These are phyloP conservation scores for Tephrocybe sp. DNA, from an alignment of 768 basidiomycete genomes.

Conservation along the genomic window DNA sequence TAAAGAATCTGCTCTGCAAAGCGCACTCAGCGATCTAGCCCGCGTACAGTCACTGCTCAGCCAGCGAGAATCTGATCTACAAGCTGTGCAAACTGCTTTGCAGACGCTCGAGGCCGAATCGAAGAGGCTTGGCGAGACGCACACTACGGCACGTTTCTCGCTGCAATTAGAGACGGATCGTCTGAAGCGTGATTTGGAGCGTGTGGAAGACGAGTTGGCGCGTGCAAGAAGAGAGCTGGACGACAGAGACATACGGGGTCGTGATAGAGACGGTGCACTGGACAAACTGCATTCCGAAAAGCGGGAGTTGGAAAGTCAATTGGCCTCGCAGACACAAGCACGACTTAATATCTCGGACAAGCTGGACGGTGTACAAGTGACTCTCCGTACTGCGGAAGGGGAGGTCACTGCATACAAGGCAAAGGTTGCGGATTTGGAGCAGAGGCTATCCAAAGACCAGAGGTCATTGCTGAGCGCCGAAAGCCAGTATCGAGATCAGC, in stretches of 20 bases:
- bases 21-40: slow-evolving; percentile 61
- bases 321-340: slow-evolving; percentile 86
- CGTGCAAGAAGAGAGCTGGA: slow-evolving; percentile 70
- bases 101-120: slow-evolving; percentile 72
- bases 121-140: slow-evolving; percentile 79
- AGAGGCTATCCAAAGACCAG: slow-evolving; percentile 80
- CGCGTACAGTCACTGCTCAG: slow-evolving; percentile 62
- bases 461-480: slow-evolving; percentile 69
- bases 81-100: slow-evolving; percentile 71
- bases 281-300: slow-evolving; percentile 81
- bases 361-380: slow-evolving; percentile 69
- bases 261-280: slow-evolving; percentile 71
- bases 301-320: slow-evolving; percentile 74
- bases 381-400: slow-evolving; percentile 62
- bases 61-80: slow-evolving; percentile 76
- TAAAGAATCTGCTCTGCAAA: slow-evolving; percentile 68
- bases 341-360: slow-evolving; percentile 86
- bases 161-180: slow-evolving; percentile 90
- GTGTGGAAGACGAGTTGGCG: slow-evolving; percentile 76
- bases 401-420: slow-evolving; percentile 63
- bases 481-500: slow-evolving; percentile 84
- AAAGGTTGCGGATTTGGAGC: slow-evolving; percentile 75
- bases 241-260: slow-evolving; percentile 59
- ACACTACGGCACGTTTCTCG: slow-evolving; percentile 80
- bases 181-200: slow-evolving; percentile 78